Base-by-base conservation (phyloP, 306 rosid genomes). In the Begonia loranthoides region DNA sequence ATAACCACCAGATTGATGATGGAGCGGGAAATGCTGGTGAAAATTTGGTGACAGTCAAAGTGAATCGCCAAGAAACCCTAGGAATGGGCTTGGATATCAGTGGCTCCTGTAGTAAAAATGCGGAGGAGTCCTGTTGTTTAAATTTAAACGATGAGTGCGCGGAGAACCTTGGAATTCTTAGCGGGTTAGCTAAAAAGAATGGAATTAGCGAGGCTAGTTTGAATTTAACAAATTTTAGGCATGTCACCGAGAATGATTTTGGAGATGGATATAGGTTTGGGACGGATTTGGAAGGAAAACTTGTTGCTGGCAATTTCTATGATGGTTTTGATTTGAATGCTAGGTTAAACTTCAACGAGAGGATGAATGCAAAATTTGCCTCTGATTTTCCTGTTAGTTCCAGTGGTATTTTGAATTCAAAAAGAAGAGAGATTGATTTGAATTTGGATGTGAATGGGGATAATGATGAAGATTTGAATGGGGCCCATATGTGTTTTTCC, bases 261-360 rank as follows among this genome's bases (percentile, higher is more conserved):
- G 61, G 41, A 44, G 55, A 52, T 46, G 67, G 36, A 61, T 43
- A 51, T 55, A 50, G 51, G 40, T 15, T 22, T 52, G 73, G 68
- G 9, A 67, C 59, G 67, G 59, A 41, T 68, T 79, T 68, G 60
- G 60, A 70, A 51, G 68, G 51, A 34, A 52, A 43, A 49, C 24
- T 59, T 48, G 17, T 17, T 57, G 67, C 51, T 70, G 50, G 6
- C 41, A 60, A 50, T 76, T 76, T 57, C 49, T 62, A 61, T 44
- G 77, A 72, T 49, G 82, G 38, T 17, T 28, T 85, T 74, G 95
- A 85, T 78, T 85, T 87, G 74, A 87, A 87, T 78, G 65, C 80
- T 45, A 59, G 83, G 49, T 44, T 79, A 64, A 69, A 84, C 59
- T 66, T 78, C 45, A 72, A 65, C 15, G 82, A 72, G 60, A 76